Conservation (phyloP, 2,329 filamentous ascomycete genomes). For the Aspergillus transmontanensis region DNA sequence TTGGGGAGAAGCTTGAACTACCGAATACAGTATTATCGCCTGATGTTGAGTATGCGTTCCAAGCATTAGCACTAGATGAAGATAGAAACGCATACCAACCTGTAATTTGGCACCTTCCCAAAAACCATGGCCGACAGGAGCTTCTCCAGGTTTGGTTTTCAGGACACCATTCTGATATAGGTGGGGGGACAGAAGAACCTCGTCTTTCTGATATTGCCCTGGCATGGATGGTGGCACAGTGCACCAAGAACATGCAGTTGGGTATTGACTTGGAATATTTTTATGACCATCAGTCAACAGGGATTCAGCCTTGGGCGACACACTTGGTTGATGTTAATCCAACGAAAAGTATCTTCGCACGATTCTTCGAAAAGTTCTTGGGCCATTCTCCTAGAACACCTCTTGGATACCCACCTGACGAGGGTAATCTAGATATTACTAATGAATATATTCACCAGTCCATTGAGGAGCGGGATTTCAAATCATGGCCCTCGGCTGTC, state of each 20-base stretch:
- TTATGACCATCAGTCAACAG: conserved; percentile 1
- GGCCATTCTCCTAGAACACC: background rate
- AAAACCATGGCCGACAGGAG: background rate
- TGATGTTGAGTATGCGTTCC: conserved; percentile 5
- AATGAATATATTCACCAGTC: conserved; percentile 4
- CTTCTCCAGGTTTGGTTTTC: conserved; percentile 7
- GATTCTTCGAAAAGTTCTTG: background rate
- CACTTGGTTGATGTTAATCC: conserved; percentile 3
- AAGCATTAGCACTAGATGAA: conserved; percentile 6
- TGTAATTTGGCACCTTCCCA: conserved; percentile 1
- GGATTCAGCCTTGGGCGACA: background rate
- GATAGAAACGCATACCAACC: conserved; percentile 4
- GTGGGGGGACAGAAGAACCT: background rate
- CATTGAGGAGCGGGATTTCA: conserved; percentile 1
- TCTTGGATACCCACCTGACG: background rate
- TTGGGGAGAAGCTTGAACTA: conserved; percentile 7
- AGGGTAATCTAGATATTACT: background rate
- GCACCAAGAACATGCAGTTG: conserved; percentile 3
- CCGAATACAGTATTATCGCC: conserved; percentile 1
- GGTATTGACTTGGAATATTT: conserved; percentile 6
- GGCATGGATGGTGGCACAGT: conserved; percentile 8
- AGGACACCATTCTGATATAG: conserved; percentile 6
- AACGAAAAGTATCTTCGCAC: background rate
- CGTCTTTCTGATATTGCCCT: conserved; percentile 5
- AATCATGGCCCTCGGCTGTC: background rate